Evolutionary conservation across 768 basidiomycete genomes (phyloP).

Genomic region (Russula earlei): DNA sequence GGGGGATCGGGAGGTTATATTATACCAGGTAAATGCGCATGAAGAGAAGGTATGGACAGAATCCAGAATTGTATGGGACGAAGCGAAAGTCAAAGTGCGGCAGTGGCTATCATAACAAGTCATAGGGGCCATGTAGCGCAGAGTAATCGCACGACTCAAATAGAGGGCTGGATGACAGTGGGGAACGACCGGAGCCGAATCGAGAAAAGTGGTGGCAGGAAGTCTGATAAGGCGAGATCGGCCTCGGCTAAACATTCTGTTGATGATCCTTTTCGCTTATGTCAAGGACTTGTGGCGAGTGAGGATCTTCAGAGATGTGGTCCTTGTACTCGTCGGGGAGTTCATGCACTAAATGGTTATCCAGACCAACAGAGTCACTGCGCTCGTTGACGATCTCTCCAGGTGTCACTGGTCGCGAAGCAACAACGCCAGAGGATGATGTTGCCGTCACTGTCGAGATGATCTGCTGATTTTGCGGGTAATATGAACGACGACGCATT

Average conservation of each 20-base stretch:
- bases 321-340: slow-evolving; percentile 11
- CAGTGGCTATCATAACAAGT: not conserved
- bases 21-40: slow-evolving; percentile 18
- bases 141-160: not conserved
- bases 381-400: not conserved
- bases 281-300: slow-evolving; percentile 2
- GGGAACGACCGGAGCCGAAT: not conserved
- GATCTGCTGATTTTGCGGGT: slow-evolving; percentile 68
- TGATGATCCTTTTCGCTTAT: slow-evolving; percentile 3
- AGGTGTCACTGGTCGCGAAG: slow-evolving; percentile 70
- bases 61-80: not conserved
- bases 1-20: not conserved
- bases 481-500: slow-evolving; percentile 87
- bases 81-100: not conserved
- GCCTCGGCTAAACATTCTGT: not conserved
- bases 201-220: not conserved
- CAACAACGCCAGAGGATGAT: slow-evolving; percentile 58
- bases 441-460: slow-evolving; percentile 61
- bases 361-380: slow-evolving; percentile 17
- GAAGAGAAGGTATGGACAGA: not conserved
- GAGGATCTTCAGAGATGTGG: slow-evolving; percentile 1
- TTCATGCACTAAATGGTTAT: not conserved
- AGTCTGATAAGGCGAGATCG: not conserved
- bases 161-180: not conserved
- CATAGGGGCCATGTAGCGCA: not conserved